Percentiles rank a stretch among this genome's conserved stretches.
These are phyloP conservation scores for Metschnikowia vanudenii DNA, from an alignment of 805 yeast genomes.

Conservation along the genomic window DNA sequence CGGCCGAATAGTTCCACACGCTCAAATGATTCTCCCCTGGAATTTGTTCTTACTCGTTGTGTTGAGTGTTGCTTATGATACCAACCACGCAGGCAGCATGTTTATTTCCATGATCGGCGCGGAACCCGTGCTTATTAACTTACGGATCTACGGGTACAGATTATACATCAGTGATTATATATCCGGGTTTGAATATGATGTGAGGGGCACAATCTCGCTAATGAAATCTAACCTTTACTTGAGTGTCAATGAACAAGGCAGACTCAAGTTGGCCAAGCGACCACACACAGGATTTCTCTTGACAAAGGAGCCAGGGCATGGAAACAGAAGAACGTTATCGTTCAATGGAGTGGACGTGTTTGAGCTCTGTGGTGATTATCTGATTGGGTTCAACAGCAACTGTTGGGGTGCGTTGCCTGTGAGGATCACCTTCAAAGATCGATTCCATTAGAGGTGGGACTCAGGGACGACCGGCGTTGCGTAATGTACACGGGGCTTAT, in stretches of 20 bases:
- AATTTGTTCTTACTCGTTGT: not conserved
- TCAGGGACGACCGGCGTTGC: too few species aligned
- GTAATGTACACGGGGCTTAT: too few species aligned
- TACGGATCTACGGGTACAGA: conserved; percentile 2
- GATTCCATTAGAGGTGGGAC: not conserved
- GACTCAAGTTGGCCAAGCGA: not conserved
- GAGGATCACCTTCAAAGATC: not conserved
- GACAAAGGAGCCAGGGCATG: not conserved
- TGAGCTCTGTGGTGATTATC: conserved; percentile 5
- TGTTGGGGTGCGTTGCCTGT: not conserved
- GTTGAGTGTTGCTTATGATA: not conserved
- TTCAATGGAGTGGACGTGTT: not conserved
- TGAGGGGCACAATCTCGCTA: not conserved
- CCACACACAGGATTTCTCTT: conserved; percentile 5
- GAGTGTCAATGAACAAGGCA: conserved; percentile 1
- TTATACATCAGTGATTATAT: conserved; percentile 2
- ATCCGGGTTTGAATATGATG: conserved; percentile 5
- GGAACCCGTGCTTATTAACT: not conserved
- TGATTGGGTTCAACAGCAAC: conserved; percentile 1
- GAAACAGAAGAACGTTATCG: not conserved
- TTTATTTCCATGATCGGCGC: not conserved
- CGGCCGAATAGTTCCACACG: too few species aligned
- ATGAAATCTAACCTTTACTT: not conserved
- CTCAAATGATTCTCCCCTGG: too few species aligned
- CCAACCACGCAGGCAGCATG: conserved; percentile 2